These are phyloP conservation scores for Hymenotorrendiella dingleyae DNA, from an alignment of 2,329 filamentous ascomycete species.

Conservation along the genomic window DNA sequence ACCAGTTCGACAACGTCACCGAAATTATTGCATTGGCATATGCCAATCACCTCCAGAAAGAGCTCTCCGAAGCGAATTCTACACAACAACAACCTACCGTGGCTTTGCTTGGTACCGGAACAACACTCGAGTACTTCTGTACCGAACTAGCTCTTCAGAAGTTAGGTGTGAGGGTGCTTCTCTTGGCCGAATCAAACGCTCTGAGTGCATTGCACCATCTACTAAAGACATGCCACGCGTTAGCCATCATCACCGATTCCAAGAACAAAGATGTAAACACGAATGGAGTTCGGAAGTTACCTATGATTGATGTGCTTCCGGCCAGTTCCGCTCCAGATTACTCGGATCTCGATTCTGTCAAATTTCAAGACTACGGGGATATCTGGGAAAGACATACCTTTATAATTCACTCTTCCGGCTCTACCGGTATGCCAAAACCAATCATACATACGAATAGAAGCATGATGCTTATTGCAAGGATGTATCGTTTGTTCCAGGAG, in stretches of 20 bases:
- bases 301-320: conserved; percentile 22
- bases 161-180: conserved; percentile 26
- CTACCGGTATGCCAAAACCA: conserved; percentile 29
- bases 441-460: conserved; percentile 30
- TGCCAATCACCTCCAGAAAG: conserved; percentile 16
- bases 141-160: conserved; percentile 30
- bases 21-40: conserved; percentile 23
- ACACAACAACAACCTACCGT: conserved; percentile 27
- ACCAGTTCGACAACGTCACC: conserved; percentile 24
- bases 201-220: conserved; percentile 24
- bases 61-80: conserved; percentile 24
- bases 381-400: conserved; percentile 30
- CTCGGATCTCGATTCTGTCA: conserved; percentile 20
- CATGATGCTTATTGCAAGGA: conserved; percentile 31
- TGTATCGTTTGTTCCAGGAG: conserved; percentile 31
- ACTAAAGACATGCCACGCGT: conserved; percentile 22
- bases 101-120: conserved; percentile 27
- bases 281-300: conserved; percentile 17
- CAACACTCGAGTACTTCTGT: conserved; percentile 28
- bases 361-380: conserved; percentile 25
- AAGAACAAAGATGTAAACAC: conserved; percentile 19
- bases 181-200: conserved; percentile 29
- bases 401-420: conserved; percentile 29
- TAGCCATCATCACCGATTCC: conserved; percentile 27
- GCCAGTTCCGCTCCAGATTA: conserved; percentile 1